Conservation (phyloP, 2,329 filamentous ascomycete species). For the Aspergillus pseudoviridinutans region DNA sequence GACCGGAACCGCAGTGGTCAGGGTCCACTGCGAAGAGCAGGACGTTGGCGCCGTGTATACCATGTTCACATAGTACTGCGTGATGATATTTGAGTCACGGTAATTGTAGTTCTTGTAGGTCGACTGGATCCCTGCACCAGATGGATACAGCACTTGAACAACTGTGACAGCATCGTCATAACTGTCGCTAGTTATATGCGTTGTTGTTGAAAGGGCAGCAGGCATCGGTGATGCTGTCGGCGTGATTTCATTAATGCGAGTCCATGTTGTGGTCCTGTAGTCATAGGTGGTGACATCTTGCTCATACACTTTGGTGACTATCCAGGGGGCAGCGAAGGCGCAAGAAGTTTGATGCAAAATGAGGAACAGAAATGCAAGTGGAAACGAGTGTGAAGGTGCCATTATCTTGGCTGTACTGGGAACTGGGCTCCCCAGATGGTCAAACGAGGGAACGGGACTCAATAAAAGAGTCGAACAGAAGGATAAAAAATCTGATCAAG, state of each 20-base stretch:
- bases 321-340: slow-evolving; percentile 26
- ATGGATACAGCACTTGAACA: slow-evolving; percentile 26
- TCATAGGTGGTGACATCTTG: slow-evolving; percentile 9
- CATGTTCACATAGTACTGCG: slow-evolving; percentile 24
- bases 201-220: slow-evolving; percentile 23
- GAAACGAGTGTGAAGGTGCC: slow-evolving; percentile 23
- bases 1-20: slow-evolving; percentile 19
- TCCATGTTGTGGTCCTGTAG: slow-evolving; percentile 8
- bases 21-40: slow-evolving; percentile 26
- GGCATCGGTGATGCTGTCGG: slow-evolving; percentile 21
- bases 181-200: slow-evolving; percentile 12
- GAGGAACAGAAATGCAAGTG: slow-evolving; percentile 16
- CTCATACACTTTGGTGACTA: slow-evolving; percentile 26
- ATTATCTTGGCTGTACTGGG: slow-evolving; percentile 6
- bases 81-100: slow-evolving; percentile 9
- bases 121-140: slow-evolving; percentile 14
- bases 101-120: slow-evolving; percentile 1
- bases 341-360: slow-evolving; percentile 13
- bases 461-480: background rate
- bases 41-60: slow-evolving; percentile 24
- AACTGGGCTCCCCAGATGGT: background rate
- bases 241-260: slow-evolving; percentile 16
- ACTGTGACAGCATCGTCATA: slow-evolving; percentile 18
- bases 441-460: background rate
- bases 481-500: background rate